Evolutionary conservation across 208 protist species (phyloP), one percentile per base, ranked within the genome.

Genomic region (Leishmania major): DNA sequence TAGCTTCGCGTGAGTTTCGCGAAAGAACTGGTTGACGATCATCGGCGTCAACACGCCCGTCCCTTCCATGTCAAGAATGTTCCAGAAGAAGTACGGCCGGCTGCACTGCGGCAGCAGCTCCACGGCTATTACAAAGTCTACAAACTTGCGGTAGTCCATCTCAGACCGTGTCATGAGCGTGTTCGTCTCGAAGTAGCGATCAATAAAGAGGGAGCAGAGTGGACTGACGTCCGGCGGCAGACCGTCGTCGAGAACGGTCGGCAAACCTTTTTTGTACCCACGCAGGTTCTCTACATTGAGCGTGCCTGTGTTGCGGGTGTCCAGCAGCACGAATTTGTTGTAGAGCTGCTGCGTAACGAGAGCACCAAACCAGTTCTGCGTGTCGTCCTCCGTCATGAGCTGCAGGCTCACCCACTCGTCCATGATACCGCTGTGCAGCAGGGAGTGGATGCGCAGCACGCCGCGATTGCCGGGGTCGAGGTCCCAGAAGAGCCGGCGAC

Each of bases 91-190:
- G 28, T 86, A 75, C 45, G 96, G 94, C 8, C 93, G 84, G 57
- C 91, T 89, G 83, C 91, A 95, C 72, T 92, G 88, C 51, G 93
- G 94, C 62, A 97, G 89, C 83, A 97, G 89, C 70, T 97, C 92
- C 37, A 95, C 89, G 22, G 95, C 95, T 28, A 99, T 89, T 0
- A 98, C 93, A 84, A 99, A 99, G 87, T 98, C 95, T 2, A 99
- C 93, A 88, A 97, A 99, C 62, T 95, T 96, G 35, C 96, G 93
- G 85, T 96, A 99, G 87, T 99, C 97, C 83, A 98, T 87, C 82
- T 98, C 94, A 31, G 89, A 89, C 31, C 89, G 89, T 31, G 93
- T 88, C 87, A 96, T 96, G 84, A 95, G 94, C 19, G 93, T 91
- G 83, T 92, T 96, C 35, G 94, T 97, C 69, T 98, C 94, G 74